These are phyloP conservation scores for Pisolithus albus DNA, from an alignment of 768 basidiomycete species.

Conservation along the genomic window DNA sequence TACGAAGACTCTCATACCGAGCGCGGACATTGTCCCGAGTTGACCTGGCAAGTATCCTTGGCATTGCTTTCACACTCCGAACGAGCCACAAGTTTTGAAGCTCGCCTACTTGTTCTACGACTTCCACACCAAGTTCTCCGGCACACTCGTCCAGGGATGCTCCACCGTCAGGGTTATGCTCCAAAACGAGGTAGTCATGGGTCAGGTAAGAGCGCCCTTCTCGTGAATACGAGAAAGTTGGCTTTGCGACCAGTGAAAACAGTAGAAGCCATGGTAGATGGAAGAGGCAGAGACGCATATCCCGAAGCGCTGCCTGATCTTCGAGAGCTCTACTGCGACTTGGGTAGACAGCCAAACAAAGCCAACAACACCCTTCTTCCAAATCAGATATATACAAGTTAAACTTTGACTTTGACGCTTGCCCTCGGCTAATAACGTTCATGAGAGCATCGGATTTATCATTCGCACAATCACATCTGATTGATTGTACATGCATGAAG, in stretches of 20 bases:
- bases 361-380: neutral
- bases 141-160: conserved; percentile 58
- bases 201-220: conserved; percentile 49
- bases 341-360: neutral
- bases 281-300: conserved; percentile 6
- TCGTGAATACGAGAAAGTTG: conserved; percentile 30
- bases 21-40: conserved; percentile 43
- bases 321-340: neutral
- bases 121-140: conserved; percentile 60
- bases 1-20: conserved; percentile 40
- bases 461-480: too few species aligned
- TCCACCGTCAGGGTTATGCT: conserved; percentile 49
- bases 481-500: conserved; percentile 40
- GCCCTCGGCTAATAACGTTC: too few species aligned
- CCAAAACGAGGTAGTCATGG: conserved; percentile 80
- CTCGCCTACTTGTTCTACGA: conserved; percentile 85
- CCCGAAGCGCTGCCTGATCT: neutral
- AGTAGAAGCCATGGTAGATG: conserved; percentile 15
- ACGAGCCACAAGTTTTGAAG: conserved; percentile 81
- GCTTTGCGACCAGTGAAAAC: conserved; percentile 23
- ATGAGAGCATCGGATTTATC: too few species aligned
- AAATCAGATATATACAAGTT: too few species aligned
- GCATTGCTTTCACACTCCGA: conserved; percentile 40
- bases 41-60: conserved; percentile 25
- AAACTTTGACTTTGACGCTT: neutral